Percentiles rank a stretch among this genome's conserved stretches.
Evolutionary conservation across 306 rosid species (phyloP).

Genomic region (Prunus kanzakura): DNA sequence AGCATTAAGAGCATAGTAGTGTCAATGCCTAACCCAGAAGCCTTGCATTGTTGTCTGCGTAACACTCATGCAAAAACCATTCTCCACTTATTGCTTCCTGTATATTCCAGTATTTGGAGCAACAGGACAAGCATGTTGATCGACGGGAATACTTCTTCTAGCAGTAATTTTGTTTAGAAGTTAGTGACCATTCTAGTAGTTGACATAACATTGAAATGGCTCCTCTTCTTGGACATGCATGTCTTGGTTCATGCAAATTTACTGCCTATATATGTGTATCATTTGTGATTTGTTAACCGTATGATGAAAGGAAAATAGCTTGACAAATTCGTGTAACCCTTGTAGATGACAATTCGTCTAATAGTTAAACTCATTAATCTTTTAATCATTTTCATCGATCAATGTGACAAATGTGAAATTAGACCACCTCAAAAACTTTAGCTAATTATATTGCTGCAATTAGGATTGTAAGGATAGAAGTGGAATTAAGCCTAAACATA

Average conservation of each 20-base stretch:
- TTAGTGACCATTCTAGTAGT: not conserved
- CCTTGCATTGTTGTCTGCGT: not conserved
- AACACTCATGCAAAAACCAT: not conserved
- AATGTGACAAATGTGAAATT: no score
- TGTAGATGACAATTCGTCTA: no score
- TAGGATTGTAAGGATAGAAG: no score
- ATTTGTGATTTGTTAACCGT: not conserved
- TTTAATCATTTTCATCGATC: no score
- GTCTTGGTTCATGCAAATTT: not conserved
- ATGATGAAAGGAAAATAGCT: not conserved
- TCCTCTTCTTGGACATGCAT: not conserved
- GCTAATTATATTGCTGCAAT: no score
- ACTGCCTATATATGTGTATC: not conserved
- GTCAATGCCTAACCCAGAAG: not conserved
- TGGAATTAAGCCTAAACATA: no score
- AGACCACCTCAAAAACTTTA: no score
- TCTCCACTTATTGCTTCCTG: not conserved
- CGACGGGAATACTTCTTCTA: not conserved
- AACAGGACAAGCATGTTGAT: not conserved
- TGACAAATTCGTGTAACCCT: not conserved
- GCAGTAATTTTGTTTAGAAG: not conserved
- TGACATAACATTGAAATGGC: not conserved
- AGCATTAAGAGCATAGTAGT: slow-evolving; percentile 3
- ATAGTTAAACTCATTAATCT: no score
- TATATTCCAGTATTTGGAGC: not conserved